Evolutionary conservation across 257 asterid species (phyloP).

Genomic region (Capsicum baccatum): DNA sequence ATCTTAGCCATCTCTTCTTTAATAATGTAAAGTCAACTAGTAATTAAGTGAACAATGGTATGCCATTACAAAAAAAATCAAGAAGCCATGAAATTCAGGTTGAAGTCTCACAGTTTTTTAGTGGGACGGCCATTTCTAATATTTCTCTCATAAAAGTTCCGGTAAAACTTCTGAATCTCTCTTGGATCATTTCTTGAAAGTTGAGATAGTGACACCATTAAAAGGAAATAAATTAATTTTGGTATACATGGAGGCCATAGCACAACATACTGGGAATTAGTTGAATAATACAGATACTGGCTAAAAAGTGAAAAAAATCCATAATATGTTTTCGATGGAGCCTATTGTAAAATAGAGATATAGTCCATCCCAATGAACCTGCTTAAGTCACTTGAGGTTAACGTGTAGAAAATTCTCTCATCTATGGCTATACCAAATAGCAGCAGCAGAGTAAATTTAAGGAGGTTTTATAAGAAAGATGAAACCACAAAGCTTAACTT

Average conservation of each 20-base stretch:
- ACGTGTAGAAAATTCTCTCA: no score
- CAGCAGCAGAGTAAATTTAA: no score
- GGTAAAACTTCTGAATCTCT: background rate
- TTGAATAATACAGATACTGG: background rate
- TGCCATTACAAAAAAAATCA: background rate
- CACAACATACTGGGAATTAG: background rate
- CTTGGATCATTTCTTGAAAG: no score
- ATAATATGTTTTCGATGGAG: background rate
- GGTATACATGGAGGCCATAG: background rate
- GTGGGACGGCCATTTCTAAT: slow-evolving; percentile 79
- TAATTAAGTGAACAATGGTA: background rate
- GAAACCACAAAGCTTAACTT: no score
- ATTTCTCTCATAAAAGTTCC: slow-evolving; percentile 44
- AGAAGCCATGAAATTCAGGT: background rate
- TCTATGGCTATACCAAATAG: no score
- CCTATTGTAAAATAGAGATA: background rate
- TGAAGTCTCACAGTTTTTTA: slow-evolving; percentile 78
- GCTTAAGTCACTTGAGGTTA: no score
- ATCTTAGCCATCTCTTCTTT: slow-evolving; percentile 97
- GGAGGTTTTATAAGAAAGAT: no score
- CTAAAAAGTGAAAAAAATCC: background rate
- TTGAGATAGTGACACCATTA: no score
- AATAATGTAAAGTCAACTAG: slow-evolving; percentile 33
- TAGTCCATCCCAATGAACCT: background rate
- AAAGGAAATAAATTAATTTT: no score